phyloP scores from a whole-genome alignment of 2,329 filamentous ascomycete genomes.

The Penicillium sp. region DNA sequence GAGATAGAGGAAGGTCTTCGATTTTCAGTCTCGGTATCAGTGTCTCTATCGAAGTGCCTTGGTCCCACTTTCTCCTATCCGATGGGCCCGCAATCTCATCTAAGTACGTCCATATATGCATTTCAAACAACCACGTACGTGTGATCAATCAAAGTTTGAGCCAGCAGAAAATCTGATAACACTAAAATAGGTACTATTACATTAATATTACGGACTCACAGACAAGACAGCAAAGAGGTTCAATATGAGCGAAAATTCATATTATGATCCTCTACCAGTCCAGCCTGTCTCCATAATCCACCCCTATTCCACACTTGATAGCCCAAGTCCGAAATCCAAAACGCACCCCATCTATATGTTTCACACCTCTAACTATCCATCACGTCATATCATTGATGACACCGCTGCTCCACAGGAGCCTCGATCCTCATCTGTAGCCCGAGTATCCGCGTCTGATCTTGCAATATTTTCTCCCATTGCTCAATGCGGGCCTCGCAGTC shows the following conservation, averaged over 20 bases:
- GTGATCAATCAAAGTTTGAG: too few relatives aligned
- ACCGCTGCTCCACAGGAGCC: neutral
- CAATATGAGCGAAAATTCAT: neutral
- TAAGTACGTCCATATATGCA: too few relatives aligned
- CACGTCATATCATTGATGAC: neutral
- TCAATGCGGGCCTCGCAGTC: constrained; percentile 28
- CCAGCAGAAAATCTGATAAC: too few relatives aligned
- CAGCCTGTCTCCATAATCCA: neutral
- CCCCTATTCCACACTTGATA: neutral
- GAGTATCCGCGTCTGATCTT: constrained; percentile 17
- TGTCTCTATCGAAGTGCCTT: too few relatives aligned
- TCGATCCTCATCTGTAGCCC: constrained; percentile 17
- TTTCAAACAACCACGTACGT: too few relatives aligned
- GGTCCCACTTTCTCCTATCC: too few relatives aligned
- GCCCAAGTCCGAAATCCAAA: neutral
- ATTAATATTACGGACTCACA: neutral
- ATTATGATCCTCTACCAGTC: neutral
- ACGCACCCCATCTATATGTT: neutral
- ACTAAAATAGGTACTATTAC: neutral
- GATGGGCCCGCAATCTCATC: too few relatives aligned
- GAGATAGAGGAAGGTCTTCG: too few relatives aligned
- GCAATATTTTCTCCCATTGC: constrained; percentile 24
- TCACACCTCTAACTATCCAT: neutral
- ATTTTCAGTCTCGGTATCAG: too few relatives aligned
- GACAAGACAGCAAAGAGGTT: neutral